Evolutionary conservation across 2,329 filamentous ascomycete genomes (phyloP), one percentile per base, ranked within the genome.

Genomic region (Fusarium goolgardi): DNA sequence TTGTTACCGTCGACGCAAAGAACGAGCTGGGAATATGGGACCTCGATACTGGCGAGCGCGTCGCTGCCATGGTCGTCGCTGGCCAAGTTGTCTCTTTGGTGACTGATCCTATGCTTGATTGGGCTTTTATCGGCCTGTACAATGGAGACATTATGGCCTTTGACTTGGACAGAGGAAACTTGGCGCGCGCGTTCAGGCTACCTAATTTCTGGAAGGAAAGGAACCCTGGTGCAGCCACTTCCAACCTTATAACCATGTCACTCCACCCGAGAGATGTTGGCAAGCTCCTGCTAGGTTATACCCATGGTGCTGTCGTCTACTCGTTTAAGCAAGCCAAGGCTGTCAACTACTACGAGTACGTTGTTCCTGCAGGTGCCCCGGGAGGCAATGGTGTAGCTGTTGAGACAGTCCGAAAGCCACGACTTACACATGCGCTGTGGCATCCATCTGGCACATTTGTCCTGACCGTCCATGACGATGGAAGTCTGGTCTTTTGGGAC

Each of bases 401-500:
- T 35, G 87, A 89, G 58, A 85, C 85, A 16, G 77, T 86, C 61
- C 88, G 94, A 51, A 88, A 85, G 71, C 96, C 95, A 16, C 87
- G 86, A 59, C 80, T 98, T 64, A 93, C 90, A 2, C 92, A 97
- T 71, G 94, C 93, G 1, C 78, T 95, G 18, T 99, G 95, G 94
- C 96, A 99, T 80, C 96, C 96, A 0, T 97, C 93, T 2, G 96
- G 94, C 1, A 96, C 93, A 0, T 97, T 97, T 73, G 81, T 97
- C 37, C 77, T 96, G 69, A 97, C 93, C 0, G 92, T 90, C 2
- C 92, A 97, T 75, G 94, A 97, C 57, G 96, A 99, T 76, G 91
- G 91, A 34, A 97, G 93, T 71, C 82, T 99, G 46, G 95, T 97
- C 0, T 91, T 98, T 71, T 99, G 95, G 94, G 96, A 99, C 77